phyloP scores from a whole-genome alignment of 2,329 filamentous ascomycete genomes.

The Neonectria coccinea region DNA sequence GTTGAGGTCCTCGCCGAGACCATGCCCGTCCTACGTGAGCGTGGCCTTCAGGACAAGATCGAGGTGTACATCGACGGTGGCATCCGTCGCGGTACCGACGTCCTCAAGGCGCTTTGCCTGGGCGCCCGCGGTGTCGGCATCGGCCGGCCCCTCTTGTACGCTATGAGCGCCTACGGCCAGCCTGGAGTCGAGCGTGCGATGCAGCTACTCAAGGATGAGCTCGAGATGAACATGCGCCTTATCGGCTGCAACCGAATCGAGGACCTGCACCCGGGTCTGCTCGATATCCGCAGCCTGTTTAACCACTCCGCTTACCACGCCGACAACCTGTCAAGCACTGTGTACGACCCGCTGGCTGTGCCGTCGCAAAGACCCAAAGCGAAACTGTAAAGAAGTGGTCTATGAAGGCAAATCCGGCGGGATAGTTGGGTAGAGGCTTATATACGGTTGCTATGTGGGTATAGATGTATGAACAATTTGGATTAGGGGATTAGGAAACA shows the following conservation, averaged over 20 bases:
- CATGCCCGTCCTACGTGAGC: slow-evolving; percentile 84
- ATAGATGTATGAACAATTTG: slow-evolving; percentile 36
- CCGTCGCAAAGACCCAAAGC: slow-evolving; percentile 64
- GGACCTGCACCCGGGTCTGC: slow-evolving; percentile 82
- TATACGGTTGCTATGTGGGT: background rate
- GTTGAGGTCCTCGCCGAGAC: slow-evolving; percentile 94
- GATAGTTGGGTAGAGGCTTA: background rate
- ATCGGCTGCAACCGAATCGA: slow-evolving; percentile 82
- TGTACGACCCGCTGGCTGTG: slow-evolving; percentile 66
- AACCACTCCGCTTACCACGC: slow-evolving; percentile 63
- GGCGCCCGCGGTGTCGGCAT: slow-evolving; percentile 95
- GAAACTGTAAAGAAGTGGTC: slow-evolving; percentile 57
- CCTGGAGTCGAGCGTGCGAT: slow-evolving; percentile 92
- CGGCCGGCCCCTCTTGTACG: slow-evolving; percentile 92
- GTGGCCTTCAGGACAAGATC: slow-evolving; percentile 79
- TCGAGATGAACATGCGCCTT: slow-evolving; percentile 99
- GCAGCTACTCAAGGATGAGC: slow-evolving; percentile 92
- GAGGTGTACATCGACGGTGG: slow-evolving; percentile 95
- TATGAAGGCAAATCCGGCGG: background rate
- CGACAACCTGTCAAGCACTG: slow-evolving; percentile 61
- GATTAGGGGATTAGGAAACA: slow-evolving; percentile 36
- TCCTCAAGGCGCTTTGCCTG: slow-evolving; percentile 93
- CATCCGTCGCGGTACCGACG: slow-evolving; percentile 89
- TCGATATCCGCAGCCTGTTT: slow-evolving; percentile 80
- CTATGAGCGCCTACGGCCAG: slow-evolving; percentile 92